A percentile compares a stretch with the other conserved stretches of the same genome.
Evolutionary conservation across 2,329 filamentous ascomycete species (phyloP).

Genomic region (Paecilomyces formosus): DNA sequence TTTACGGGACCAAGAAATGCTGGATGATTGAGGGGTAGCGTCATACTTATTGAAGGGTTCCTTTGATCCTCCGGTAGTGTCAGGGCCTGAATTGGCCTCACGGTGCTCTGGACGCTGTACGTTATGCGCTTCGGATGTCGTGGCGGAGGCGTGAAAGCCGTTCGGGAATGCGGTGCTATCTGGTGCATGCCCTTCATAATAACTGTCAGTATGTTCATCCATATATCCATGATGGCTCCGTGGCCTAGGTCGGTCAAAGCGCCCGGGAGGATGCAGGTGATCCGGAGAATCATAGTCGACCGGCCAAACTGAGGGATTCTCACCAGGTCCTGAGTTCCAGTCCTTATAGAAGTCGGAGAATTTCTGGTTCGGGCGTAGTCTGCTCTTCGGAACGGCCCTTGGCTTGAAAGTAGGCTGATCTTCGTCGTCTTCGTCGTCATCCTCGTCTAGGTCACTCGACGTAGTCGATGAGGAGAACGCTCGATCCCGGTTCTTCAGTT

Average conservation of each 20-base stretch:
- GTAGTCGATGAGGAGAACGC: slow-evolving; percentile 28
- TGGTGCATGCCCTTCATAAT: slow-evolving; percentile 23
- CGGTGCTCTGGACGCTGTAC: not conserved
- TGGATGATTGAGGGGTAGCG: slow-evolving; percentile 6
- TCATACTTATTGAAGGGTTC: slow-evolving; percentile 10
- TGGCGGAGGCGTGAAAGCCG: not conserved
- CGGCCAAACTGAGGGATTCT: slow-evolving; percentile 15
- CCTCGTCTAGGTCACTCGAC: slow-evolving; percentile 31
- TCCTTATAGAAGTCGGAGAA: slow-evolving; percentile 19
- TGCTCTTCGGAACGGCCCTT: slow-evolving; percentile 35
- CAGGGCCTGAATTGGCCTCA: not conserved
- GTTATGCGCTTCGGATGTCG: slow-evolving; percentile 1
- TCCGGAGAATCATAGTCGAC: slow-evolving; percentile 4
- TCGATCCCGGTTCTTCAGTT: slow-evolving; percentile 25
- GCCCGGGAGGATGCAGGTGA: slow-evolving; percentile 6
- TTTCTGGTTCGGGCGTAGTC: slow-evolving; percentile 23
- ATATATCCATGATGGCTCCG: slow-evolving; percentile 10
- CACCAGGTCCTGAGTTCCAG: slow-evolving; percentile 22
- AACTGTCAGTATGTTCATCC: slow-evolving; percentile 19
- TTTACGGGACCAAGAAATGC: slow-evolving; percentile 9
- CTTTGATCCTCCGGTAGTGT: not conserved
- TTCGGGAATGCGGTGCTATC: slow-evolving; percentile 9
- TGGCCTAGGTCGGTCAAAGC: slow-evolving; percentile 11
- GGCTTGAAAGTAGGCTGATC: slow-evolving; percentile 21
- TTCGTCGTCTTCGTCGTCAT: slow-evolving; percentile 26